Evolutionary conservation across 2,329 filamentous ascomycete species (phyloP).

Genomic region (Mollisia scopiformis): DNA sequence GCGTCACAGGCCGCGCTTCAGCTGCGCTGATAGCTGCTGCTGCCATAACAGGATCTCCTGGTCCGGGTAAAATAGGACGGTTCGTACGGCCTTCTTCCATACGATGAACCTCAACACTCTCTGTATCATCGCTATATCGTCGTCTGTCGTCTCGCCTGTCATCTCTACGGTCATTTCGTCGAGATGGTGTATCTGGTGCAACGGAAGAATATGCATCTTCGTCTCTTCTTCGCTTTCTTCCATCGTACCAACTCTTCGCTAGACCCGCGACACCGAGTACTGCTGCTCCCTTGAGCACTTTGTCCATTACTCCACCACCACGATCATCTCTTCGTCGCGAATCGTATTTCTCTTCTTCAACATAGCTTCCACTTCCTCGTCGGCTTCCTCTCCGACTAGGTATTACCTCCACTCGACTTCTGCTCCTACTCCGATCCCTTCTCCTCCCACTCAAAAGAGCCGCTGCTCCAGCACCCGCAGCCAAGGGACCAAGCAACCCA

Average conservation of each 20-base stretch:
- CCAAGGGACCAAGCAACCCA: conserved; percentile 55
- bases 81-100: conserved; percentile 39
- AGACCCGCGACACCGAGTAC: conserved; percentile 65
- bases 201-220: conserved; percentile 67
- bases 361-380: conserved; percentile 58
- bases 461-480: conserved; percentile 59
- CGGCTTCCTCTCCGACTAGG: conserved; percentile 40
- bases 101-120: conserved; percentile 23
- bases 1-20: conserved; percentile 40
- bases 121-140: conserved; percentile 52
- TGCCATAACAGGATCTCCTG: conserved; percentile 46
- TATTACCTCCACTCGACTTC: conserved; percentile 48
- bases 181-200: conserved; percentile 61
- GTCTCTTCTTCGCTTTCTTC: conserved; percentile 47
- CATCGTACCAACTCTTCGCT: conserved; percentile 60
- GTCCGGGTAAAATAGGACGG: conserved; percentile 48
- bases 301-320: conserved; percentile 62
- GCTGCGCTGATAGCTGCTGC: conserved; percentile 52
- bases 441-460: conserved; percentile 48
- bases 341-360: conserved; percentile 64
- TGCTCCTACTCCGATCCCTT: conserved; percentile 36
- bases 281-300: conserved; percentile 62
- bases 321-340: conserved; percentile 21
- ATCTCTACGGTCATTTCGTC: no score
- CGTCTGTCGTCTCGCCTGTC: no score